phyloP scores from a whole-genome alignment of 345 rosid genomes.

The Ailanthus altissimus region DNA sequence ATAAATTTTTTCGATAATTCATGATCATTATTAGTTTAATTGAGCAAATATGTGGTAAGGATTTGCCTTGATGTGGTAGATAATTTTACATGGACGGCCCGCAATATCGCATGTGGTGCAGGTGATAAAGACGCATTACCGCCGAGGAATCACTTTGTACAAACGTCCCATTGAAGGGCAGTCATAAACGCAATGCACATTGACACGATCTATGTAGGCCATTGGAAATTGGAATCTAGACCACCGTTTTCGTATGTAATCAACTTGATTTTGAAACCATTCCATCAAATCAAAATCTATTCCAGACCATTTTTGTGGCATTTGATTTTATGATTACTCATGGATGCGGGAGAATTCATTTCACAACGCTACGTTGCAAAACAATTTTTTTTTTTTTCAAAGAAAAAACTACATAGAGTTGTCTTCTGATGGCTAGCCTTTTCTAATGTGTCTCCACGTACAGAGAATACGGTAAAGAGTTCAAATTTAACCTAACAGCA shows the following conservation, averaged over 20 bases:
- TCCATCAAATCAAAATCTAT: background rate
- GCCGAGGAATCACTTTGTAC: background rate
- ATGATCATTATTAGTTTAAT: background rate
- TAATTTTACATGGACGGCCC: constrained; percentile 16
- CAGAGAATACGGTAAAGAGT: too few relatives aligned
- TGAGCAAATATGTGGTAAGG: background rate
- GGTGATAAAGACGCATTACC: background rate
- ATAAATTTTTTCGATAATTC: background rate
- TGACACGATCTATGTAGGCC: background rate
- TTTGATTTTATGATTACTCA: too few relatives aligned
- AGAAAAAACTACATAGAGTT: too few relatives aligned
- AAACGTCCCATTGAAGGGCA: too few relatives aligned
- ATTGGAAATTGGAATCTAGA: background rate
- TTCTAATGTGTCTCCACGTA: too few relatives aligned
- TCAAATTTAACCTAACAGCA: too few relatives aligned
- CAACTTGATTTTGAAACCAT: background rate
- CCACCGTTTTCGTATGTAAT: background rate
- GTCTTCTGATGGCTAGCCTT: too few relatives aligned
- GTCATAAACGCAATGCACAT: too few relatives aligned
- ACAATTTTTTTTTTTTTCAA: too few relatives aligned
- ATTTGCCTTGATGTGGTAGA: background rate
- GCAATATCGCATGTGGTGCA: background rate
- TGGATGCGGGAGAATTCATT: too few relatives aligned
- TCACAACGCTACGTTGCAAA: background rate
- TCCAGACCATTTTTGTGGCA: background rate